Evolutionary conservation across 129 eudicot genomes (phyloP), one percentile per base, ranked within the genome.

Genomic region (Ambrosia trifida): DNA sequence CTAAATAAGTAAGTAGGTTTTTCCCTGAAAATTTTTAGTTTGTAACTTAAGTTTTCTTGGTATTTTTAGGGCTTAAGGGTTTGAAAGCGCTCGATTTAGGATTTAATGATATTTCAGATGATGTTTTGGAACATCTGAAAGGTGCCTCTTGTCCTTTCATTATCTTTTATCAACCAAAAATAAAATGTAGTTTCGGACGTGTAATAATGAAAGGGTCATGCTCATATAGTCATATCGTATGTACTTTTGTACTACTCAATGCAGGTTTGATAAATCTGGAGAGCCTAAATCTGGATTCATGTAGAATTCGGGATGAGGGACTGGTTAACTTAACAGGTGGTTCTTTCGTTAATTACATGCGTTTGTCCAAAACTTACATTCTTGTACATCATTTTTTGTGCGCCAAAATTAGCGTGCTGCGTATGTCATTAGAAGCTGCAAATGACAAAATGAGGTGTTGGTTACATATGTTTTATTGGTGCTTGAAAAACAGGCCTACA

Each of bases 221-320:
- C 20, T 50, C 56, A 50, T 50, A 50, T n/a, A 50, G 9, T 2
- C 4, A n/a, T n/a, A n/a, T n/a, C n/a, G 56, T 50, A 50, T 50
- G 4, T 50, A 7, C 57, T 50, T 50, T 50, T 50, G 24, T 50
- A 50, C 57, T 16, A 16, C 57, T 14, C 9, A 47, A 32, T 83
- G 64, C 88, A 93, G 98, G 88, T 78, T 76, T 89, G 68, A 72
- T 72, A 19, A 72, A 80, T 79, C 82, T 94, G 90, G 98, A 89
- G 83, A 94, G 83, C 82, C 84, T 94, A 73, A 94, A 94, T 82
- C 84, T 94, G 17, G 98, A 94, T 66, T 94, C 97, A 38, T 94
- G 98, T 75, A 66, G 79, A 73, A 89, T 94, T 70, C 73, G 79
- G 52, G 97, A 89, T 79, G 92, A 81, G 17, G 93, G 91, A 69